Conservation (phyloP, 108 stramenopile genomes). For the Pseudonitzschia delicatissima region DNA sequence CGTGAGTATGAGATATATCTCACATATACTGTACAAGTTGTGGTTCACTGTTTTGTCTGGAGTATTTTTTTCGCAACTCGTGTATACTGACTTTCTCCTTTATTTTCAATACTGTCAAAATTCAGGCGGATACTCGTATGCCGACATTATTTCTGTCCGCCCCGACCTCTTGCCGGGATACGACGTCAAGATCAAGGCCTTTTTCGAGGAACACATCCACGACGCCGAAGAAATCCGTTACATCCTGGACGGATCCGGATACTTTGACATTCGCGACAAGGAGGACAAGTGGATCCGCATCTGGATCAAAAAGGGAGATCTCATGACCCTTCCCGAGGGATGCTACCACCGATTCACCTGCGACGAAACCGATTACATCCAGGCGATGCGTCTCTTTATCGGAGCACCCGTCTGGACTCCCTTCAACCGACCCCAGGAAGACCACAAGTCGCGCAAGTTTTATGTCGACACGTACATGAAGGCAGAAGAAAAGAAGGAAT, state of each 20-base stretch:
- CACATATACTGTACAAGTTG: no score
- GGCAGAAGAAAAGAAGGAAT: background rate
- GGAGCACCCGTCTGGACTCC: constrained; percentile 97
- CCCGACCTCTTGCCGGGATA: constrained; percentile 84
- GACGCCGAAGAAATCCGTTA: constrained; percentile 98
- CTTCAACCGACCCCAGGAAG: constrained; percentile 87
- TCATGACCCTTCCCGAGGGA: constrained; percentile 95
- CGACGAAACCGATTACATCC: constrained; percentile 78
- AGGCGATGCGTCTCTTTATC: constrained; percentile 94
- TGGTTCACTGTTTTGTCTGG: no score
- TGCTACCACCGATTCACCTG: constrained; percentile 92
- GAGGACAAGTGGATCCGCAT: constrained; percentile 91
- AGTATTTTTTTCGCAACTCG: no score
- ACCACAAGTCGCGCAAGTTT: constrained; percentile 71
- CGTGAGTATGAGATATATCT: constrained; percentile 23
- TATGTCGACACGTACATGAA: constrained; percentile 41
- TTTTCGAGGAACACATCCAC: constrained; percentile 97
- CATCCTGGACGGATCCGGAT: constrained; percentile 80
- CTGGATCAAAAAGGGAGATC: constrained; percentile 89
- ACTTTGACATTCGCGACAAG: constrained; percentile 92
- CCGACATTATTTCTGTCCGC: constrained; percentile 90
- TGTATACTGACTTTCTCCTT: no score
- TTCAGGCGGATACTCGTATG: constrained; percentile 72
- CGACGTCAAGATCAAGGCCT: constrained; percentile 88
- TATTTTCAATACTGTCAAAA: no score